Evolutionary conservation across 768 basidiomycete species (phyloP).

Genomic region (Leucosporidium scottii): DNA sequence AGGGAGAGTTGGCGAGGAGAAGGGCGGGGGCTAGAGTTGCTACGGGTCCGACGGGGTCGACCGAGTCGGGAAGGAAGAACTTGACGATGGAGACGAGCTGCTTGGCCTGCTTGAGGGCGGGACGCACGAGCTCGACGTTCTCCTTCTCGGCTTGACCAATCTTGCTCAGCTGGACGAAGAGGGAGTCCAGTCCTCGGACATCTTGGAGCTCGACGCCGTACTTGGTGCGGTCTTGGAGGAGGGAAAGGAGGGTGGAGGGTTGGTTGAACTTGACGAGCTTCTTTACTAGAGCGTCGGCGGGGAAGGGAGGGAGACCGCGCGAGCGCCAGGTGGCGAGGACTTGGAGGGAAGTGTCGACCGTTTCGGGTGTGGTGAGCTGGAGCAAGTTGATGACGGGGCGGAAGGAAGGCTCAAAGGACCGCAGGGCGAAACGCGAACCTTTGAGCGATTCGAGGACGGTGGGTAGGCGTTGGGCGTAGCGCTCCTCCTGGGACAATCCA

Average conservation of each 20-base stretch:
- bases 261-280: background rate
- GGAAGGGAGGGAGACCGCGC: background rate
- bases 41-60: background rate
- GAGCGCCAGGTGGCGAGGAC: background rate
- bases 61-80: background rate
- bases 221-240: background rate
- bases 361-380: background rate
- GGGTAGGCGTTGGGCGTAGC: background rate
- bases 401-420: background rate
- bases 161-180: background rate
- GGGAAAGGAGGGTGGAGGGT: background rate
- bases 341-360: background rate
- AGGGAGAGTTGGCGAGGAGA: background rate
- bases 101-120: background rate
- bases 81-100: background rate
- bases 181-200: background rate
- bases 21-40: background rate
- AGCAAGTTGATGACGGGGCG: background rate
- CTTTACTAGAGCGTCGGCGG: background rate
- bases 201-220: background rate
- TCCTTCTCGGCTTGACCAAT: background rate
- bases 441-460: background rate
- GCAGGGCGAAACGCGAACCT: background rate
- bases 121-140: background rate
- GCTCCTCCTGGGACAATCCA: background rate